Percentiles rank a stretch among this genome's conserved stretches.
Evolutionary conservation across 345 rosid genomes (phyloP).

Genomic region (Hypericum androsaemum): DNA sequence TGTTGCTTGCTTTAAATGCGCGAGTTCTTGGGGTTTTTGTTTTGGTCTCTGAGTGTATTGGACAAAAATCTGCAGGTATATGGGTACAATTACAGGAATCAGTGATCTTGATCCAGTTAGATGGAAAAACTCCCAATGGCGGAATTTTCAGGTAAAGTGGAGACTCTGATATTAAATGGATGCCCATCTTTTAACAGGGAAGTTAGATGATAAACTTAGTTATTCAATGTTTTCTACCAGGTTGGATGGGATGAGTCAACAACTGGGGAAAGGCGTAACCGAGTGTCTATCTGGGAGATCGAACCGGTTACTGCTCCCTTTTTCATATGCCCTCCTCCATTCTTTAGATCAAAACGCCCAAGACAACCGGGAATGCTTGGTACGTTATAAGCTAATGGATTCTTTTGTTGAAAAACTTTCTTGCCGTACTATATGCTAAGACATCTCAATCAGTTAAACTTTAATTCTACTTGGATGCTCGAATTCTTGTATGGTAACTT

Average conservation of each 20-base stretch:
- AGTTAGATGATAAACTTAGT: background rate
- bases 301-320: slow-evolving; percentile 93
- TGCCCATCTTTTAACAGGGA: background rate
- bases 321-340: slow-evolving; percentile 86
- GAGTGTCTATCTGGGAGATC: slow-evolving; percentile 93
- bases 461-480: too few species aligned
- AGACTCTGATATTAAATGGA: background rate
- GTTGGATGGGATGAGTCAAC: slow-evolving; percentile 99
- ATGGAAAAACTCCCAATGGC: slow-evolving; percentile 98
- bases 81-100: slow-evolving; percentile 91
- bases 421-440: too few species aligned
- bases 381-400: slow-evolving; percentile 12
- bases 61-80: slow-evolving; percentile 74
- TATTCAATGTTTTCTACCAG: slow-evolving; percentile 25
- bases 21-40: too few species aligned
- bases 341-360: slow-evolving; percentile 68
- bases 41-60: too few species aligned
- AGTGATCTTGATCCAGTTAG: slow-evolving; percentile 80
- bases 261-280: slow-evolving; percentile 69
- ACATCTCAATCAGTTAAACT: too few species aligned
- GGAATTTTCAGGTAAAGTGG: slow-evolving; percentile 67
- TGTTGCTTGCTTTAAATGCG: too few species aligned
- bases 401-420: background rate
- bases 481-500: too few species aligned
- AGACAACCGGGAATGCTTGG: slow-evolving; percentile 83